Base-by-base conservation (phyloP, 768 basidiomycete species). In the Amanita brunnescens region DNA sequence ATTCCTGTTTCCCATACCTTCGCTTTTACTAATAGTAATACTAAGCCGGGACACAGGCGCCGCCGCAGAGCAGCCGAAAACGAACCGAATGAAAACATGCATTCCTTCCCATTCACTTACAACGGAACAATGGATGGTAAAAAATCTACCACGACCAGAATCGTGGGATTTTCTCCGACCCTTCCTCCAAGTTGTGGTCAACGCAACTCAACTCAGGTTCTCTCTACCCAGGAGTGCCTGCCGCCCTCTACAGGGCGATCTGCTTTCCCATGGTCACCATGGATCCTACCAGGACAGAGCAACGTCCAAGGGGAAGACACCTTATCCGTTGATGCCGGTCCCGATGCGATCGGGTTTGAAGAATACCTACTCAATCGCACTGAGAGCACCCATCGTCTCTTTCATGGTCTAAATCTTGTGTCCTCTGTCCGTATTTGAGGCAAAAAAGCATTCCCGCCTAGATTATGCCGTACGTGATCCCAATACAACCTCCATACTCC, bases 361-460 rank as follows among this genome's bases (percentile, higher is more conserved):
- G 64, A 68, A 47, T 68, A 73, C 53, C 60, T 76, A 18, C 59
- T 71, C 42, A 67, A 63, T 32, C 69, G 72, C 37, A 71, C 74
- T 34, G 71, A 74, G 50, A 68, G 62, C 51, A 65, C 64, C 55
- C 65, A 64, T 42, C 58, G 65, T 52, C 57, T 65, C 44, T 59
- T 64, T 49, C 59, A 58, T 54, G 49, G 59, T 47, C 54, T 62
- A 49, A 63, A 58, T 49, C 62, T 38, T 13, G 23, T 48, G 18
- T 24, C 47, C 14, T 39, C 47, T 24, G 24, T 35, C n/a, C 33
- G 37, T 16, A 18, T 21, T 23, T 38, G n/a, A 24, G 4, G 13
- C 13, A 14, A 32, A 30, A 30, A 6, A 5, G 24, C 24, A 6
- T 34, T 3, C 21, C 21, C 40, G 21, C 20, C 18, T 20, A 20